These are phyloP conservation scores for Pythium sukuiense DNA, from an alignment of 352 stramenopile genomes.

Conservation along the genomic window DNA sequence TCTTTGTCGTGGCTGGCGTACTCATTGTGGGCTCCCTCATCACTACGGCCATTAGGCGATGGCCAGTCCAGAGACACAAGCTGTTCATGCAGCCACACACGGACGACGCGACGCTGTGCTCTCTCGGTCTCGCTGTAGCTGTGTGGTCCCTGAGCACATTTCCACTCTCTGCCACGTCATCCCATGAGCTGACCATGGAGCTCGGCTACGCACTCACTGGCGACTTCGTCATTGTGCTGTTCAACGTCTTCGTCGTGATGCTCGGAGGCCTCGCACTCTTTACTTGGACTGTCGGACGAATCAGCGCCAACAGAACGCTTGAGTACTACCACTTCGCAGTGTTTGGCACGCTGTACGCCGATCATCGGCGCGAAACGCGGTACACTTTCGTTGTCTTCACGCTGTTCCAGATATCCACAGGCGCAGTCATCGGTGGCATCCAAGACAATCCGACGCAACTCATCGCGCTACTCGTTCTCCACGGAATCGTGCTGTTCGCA, in stretches of 20 bases:
- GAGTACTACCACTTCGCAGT: conserved; percentile 49
- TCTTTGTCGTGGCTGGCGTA: conserved; percentile 40
- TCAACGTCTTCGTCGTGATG: conserved; percentile 48
- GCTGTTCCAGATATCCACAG: conserved; percentile 50
- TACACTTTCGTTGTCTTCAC: conserved; percentile 64
- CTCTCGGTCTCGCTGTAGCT: conserved; percentile 50
- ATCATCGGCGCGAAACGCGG: conserved; percentile 47
- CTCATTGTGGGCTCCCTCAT: conserved; percentile 46
- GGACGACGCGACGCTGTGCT: conserved; percentile 47
- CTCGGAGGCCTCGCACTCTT: conserved; percentile 40
- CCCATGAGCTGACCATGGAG: conserved; percentile 69
- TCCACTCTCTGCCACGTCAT: conserved; percentile 53
- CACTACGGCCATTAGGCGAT: not conserved
- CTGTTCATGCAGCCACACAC: conserved; percentile 6
- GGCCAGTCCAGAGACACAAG: not conserved
- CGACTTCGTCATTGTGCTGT: conserved; percentile 45
- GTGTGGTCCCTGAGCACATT: conserved; percentile 59
- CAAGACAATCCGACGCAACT: conserved; percentile 48
- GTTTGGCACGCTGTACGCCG: conserved; percentile 62
- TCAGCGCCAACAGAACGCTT: conserved; percentile 41
- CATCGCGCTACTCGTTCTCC: conserved; percentile 47
- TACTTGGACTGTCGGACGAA: conserved; percentile 42
- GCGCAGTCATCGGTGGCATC: conserved; percentile 50
- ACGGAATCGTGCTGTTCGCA: conserved; percentile 50
- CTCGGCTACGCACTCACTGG: conserved; percentile 47